These are phyloP conservation scores for Corynascus novoguineensis DNA, from an alignment of 495 filamentous ascomycete species.

Conservation along the genomic window DNA sequence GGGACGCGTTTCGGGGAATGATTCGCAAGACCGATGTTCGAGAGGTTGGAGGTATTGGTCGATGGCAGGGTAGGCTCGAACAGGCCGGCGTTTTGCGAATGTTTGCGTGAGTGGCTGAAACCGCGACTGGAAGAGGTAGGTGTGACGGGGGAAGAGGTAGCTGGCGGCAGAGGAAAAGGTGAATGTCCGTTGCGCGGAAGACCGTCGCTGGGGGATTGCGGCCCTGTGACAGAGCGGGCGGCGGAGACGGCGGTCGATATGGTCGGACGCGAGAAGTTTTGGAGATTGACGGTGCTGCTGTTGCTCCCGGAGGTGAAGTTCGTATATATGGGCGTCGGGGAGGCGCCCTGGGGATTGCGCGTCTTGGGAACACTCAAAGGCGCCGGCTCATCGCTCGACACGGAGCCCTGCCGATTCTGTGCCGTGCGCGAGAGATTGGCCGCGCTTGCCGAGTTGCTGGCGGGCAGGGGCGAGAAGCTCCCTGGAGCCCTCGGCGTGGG, in stretches of 20 bases:
- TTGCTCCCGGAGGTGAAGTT: slow-evolving; percentile 32
- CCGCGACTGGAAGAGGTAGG: slow-evolving; percentile 25
- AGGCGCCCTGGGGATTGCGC: slow-evolving; percentile 15
- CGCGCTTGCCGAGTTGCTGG: slow-evolving; percentile 27
- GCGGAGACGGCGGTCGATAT: slow-evolving; percentile 37
- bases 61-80: slow-evolving; percentile 84
- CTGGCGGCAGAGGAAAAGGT: slow-evolving; percentile 39
- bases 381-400: slow-evolving; percentile 37
- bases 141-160: slow-evolving; percentile 26
- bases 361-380: slow-evolving; percentile 31
- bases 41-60: slow-evolving; percentile 49
- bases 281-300: slow-evolving; percentile 36
- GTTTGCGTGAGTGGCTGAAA: slow-evolving; percentile 45
- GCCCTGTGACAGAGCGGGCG: slow-evolving; percentile 30
- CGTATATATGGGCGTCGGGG: slow-evolving; percentile 31
- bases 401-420: slow-evolving; percentile 42
- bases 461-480: slow-evolving; percentile 51
- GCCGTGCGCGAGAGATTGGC: slow-evolving; percentile 28
- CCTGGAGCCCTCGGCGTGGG: slow-evolving; percentile 45
- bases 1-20: slow-evolving; percentile 31
- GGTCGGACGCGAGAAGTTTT: slow-evolving; percentile 53
- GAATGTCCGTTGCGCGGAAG: slow-evolving; percentile 34
- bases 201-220: slow-evolving; percentile 27
- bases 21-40: slow-evolving; percentile 40
- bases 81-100: slow-evolving; percentile 73